Base-by-base conservation (phyloP, 2,329 filamentous ascomycete genomes). In the Verticillium nubilum region DNA sequence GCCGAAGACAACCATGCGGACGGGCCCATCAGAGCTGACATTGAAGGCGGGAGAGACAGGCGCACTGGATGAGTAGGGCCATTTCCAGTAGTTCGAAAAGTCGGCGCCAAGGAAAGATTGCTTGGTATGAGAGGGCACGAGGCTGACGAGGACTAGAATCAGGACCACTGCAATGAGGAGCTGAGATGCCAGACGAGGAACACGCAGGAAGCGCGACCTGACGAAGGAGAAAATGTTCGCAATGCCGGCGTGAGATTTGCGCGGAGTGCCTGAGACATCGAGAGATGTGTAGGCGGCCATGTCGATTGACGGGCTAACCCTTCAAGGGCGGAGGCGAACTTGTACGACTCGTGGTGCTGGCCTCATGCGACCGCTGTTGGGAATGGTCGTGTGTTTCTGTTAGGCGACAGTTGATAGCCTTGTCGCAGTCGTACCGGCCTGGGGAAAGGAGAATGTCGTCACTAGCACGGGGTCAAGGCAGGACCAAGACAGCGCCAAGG, bases 1-100 rank as follows among this genome's bases (percentile, higher is more conserved):
- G 10, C 81, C 81, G 65, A 84, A 84, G 5, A 80, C 78, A 9
- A 84, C 79, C 7, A 84, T 72, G 58, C 81, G 76, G 61, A 83
- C 60, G 2, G 54, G 54, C 9, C 76, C 72, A 6, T 72, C 72
- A 4, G 62, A 67, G n/a, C 61, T 28, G 7, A 60, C 59, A 33
- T 65, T 61, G n/a, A 62, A 57, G 10, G 61, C 56, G 13, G 47
- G 52, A 4, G 58, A 47, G n/a, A 7, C 59, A 66, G 67, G 72
- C 50, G 9, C 53, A 33, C 0, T 27, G 23, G 42, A 54, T 26
- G 23, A 60, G 29, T 26, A 35, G 9, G 31, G 29, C 54, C 54
- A 56, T n/a, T 35, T 37, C n/a, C 28, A 42, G 56, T 56, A 17
- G 33, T 56, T n/a, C 54, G 54, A 26, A 54, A 55, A 15, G 55